Evolutionary conservation across 176 grass and related monocot species (phyloP).

Genomic region (Oryza longistaminata): DNA sequence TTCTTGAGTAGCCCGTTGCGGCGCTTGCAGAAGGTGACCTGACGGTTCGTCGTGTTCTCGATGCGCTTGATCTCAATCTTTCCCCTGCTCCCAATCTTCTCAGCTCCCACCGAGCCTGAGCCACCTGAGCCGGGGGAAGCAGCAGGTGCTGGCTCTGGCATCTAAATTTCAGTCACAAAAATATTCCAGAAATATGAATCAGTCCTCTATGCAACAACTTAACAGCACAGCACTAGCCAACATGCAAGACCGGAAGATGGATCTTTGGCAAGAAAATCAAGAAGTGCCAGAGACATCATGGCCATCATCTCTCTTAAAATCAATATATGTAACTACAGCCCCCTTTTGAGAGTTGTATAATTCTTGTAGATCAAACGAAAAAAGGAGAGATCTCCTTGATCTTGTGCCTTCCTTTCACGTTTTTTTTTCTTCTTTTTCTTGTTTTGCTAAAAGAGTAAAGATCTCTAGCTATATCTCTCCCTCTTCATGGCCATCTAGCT

Average conservation of each 20-base stretch:
- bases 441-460: constrained; percentile 3
- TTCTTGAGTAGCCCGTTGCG: constrained; percentile 80
- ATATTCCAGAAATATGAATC: neutral
- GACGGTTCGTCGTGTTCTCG: constrained; percentile 77
- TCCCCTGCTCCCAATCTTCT: constrained; percentile 48
- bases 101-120: neutral
- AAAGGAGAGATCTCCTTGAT: neutral
- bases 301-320: neutral
- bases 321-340: neutral
- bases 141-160: constrained; percentile 25
- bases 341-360: neutral
- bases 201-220: neutral
- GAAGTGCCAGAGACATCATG: neutral
- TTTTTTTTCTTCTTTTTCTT: neutral
- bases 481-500: constrained; percentile 2
- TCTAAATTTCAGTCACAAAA: neutral
- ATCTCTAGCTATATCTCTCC: constrained; percentile 1
- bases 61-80: constrained; percentile 85
- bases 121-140: neutral
- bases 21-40: constrained; percentile 90
- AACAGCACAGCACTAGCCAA: neutral
- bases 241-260: neutral
- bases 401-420: neutral
- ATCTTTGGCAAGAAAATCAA: constrained; percentile 19
- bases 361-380: neutral